Conservation (phyloP, 2,329 filamentous ascomycete species). For the Calonectria honghensis region DNA sequence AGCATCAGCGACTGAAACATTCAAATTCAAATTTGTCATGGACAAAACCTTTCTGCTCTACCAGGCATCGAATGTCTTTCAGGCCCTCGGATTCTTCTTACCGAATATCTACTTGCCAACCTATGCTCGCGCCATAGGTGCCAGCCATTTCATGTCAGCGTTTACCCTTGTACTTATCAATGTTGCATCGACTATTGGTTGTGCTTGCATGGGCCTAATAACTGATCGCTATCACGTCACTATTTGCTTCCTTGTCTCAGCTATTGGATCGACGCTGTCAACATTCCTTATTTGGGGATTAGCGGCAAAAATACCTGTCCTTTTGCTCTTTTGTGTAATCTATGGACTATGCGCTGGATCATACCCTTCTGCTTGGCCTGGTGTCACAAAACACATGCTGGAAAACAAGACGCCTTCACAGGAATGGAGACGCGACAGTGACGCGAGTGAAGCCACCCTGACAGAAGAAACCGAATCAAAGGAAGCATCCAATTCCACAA, state of each 20-base stretch:
- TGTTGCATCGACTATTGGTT: neutral
- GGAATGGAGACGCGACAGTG: slow-evolving; percentile 6
- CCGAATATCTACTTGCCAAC: slow-evolving; percentile 22
- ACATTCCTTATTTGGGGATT: slow-evolving; percentile 28
- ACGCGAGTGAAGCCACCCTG: slow-evolving; percentile 3
- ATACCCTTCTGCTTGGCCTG: slow-evolving; percentile 22
- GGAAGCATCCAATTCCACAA: slow-evolving; percentile 1
- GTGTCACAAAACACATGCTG: neutral
- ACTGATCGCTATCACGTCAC: slow-evolving; percentile 19
- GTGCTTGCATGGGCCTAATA: neutral
- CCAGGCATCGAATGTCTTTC: neutral
- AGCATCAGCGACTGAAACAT: neutral
- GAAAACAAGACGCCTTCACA: neutral
- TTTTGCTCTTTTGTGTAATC: slow-evolving; percentile 8
- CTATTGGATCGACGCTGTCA: neutral
- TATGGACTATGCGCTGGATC: slow-evolving; percentile 27
- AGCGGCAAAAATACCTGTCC: neutral
- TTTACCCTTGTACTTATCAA: slow-evolving; percentile 24
- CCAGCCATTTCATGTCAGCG: slow-evolving; percentile 14
- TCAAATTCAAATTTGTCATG: neutral
- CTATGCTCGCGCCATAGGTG: slow-evolving; percentile 14
- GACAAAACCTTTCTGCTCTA: slow-evolving; percentile 1
- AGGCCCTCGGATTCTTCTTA: slow-evolving; percentile 21
- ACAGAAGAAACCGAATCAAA: neutral
- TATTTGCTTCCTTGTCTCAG: neutral